Percentiles rank a stretch among this genome's conserved stretches.
phyloP scores from a whole-genome alignment of 2,329 filamentous ascomycete genomes.

The Biscogniauxia marginata region DNA sequence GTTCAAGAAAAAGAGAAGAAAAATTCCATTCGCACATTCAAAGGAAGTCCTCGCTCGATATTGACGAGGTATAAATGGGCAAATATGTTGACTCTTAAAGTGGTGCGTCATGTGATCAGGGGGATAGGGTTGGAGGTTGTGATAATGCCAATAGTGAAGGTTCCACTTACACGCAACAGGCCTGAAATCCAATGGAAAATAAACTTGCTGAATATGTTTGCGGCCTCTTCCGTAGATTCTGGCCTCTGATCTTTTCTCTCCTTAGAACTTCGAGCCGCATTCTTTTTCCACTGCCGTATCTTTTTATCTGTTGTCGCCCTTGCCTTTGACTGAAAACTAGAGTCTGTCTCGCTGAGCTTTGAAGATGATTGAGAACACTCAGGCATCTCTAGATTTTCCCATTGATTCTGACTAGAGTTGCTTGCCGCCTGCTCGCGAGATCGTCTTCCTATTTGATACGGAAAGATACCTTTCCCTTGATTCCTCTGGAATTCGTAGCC shows the following conservation, averaged over 20 bases:
- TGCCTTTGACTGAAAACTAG: background rate
- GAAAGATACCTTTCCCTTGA: too few species aligned
- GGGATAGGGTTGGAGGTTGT: constrained; percentile 60
- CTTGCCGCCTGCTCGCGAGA: background rate
- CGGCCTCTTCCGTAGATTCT: background rate
- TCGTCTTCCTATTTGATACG: background rate
- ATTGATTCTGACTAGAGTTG: background rate
- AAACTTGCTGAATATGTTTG: background rate
- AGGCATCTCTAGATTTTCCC: background rate
- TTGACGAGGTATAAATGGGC: background rate
- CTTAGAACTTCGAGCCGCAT: background rate
- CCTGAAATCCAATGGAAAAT: background rate
- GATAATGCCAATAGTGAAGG: constrained; percentile 42
- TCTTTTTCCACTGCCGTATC: background rate
- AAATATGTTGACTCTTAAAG: background rate
- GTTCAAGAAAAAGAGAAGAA: too few species aligned
- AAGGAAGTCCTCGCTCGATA: too few species aligned
- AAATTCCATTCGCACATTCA: too few species aligned
- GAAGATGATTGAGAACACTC: background rate
- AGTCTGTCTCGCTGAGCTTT: background rate
- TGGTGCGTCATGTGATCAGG: background rate
- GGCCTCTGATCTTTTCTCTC: background rate
- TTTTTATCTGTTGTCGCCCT: background rate
- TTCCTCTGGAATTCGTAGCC: background rate
- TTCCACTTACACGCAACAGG: background rate